These are phyloP conservation scores for Parafenestella ontariensis DNA, from an alignment of 2,329 filamentous ascomycete genomes.

Conservation along the genomic window DNA sequence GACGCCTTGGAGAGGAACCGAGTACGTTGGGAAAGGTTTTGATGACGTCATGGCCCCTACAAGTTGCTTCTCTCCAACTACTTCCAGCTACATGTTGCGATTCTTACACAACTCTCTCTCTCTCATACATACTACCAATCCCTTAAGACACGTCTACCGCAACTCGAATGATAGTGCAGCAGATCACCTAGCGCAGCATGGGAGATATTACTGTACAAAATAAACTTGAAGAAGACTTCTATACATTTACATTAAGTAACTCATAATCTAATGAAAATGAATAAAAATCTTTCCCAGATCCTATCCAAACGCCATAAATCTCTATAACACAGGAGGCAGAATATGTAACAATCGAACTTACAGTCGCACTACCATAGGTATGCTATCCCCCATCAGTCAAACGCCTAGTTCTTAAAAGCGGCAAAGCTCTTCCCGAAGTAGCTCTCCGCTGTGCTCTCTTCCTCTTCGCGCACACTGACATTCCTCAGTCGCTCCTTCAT, in stretches of 20 bases:
- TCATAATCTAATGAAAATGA: no score
- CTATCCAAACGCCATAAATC: background rate
- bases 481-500: background rate
- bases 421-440: conserved; percentile 4
- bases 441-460: background rate
- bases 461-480: background rate
- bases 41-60: background rate
- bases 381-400: background rate
- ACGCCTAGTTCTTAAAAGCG: background rate
- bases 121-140: background rate
- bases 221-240: background rate
- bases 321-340: background rate
- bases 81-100: background rate
- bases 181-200: no score
- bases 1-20: background rate
- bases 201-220: no score
- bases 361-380: no score
- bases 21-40: background rate
- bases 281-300: no score
- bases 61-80: background rate
- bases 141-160: no score
- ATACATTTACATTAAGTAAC: background rate
- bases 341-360: background rate
- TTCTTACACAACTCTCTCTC: background rate
- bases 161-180: no score